Evolutionary conservation across 106 monocot species (phyloP), one percentile per base, ranked within the genome.

Genomic region (Dendrobium officinale): DNA sequence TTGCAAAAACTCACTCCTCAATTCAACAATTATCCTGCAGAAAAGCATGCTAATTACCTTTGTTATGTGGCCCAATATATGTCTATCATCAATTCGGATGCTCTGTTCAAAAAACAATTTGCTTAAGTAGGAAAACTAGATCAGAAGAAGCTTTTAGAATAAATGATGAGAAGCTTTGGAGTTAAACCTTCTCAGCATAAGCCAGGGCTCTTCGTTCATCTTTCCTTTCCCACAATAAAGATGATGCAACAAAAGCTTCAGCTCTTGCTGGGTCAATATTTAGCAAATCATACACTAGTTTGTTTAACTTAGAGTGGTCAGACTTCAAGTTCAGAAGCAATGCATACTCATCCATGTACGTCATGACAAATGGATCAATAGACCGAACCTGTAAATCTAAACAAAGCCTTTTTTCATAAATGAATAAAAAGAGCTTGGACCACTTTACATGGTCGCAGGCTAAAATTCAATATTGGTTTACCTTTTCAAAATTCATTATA

Each of bases 261-360:
- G 95, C 77, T 78, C 90, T 93, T 82, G 84, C 77, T 82, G 92
- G 88, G 75, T 99, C 95, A 84, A 95, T 93, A 67, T 86, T 83
- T 51, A 99, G 81, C 88, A 99, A 84, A 86, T 99, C 99, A 84
- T 99, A 95, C 4, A 95, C 95, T 85, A 99, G 83, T 67, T 93
- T 99, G 83, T 87, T 95, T 61, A 99, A 84, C 80, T 93, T 99
- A 26, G 88, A 82, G 19, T 87, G 80, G 67, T 95, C 93, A 43
- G 95, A 91, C 75, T 90, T 93, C 47, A 82, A 79, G 80, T 93
- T 99, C 76, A 99, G 87, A 84, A 99, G 93, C 86, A 99, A 93
- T 72, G 99, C 99, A 86, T 99, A 99, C 82, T 99, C 99, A 90
- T 99, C 99, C 99, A 99, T 99, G 80, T 95, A 95, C 55, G 93